A percentile compares a stretch with the other conserved stretches of the same genome.
Evolutionary conservation across 768 basidiomycete species (phyloP).

Genomic region (Hemileccinum rubropunctum): DNA sequence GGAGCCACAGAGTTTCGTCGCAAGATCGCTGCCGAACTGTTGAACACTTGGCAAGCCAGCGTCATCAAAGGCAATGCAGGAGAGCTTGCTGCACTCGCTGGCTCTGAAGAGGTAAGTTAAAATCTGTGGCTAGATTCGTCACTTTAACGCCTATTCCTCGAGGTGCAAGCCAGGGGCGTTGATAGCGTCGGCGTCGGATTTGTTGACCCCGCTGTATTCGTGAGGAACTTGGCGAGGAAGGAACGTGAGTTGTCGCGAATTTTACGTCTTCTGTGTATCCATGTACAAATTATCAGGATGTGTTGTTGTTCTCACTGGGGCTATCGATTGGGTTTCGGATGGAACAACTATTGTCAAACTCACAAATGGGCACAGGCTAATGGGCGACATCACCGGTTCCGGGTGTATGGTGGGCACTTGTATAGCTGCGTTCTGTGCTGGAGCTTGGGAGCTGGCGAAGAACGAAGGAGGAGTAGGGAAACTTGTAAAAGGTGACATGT

Average conservation of each 20-base stretch:
- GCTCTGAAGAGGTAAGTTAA: conserved; percentile 64
- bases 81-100: conserved; percentile 77
- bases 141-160: not conserved
- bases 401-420: conserved; percentile 82
- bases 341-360: conserved; percentile 66
- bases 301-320: conserved; percentile 78
- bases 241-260: conserved; percentile 54
- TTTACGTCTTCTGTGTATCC: not conserved
- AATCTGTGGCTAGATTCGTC: not conserved
- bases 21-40: conserved; percentile 52
- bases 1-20: conserved; percentile 78
- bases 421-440: conserved; percentile 80
- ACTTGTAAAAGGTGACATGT: conserved; percentile 74
- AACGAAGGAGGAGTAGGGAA: conserved; percentile 32
- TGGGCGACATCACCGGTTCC: conserved; percentile 84
- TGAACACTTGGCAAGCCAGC: conserved; percentile 78
- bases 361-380: conserved; percentile 68
- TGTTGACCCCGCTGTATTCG: conserved; percentile 67
- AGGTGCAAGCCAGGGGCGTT: conserved; percentile 80
- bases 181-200: conserved; percentile 82
- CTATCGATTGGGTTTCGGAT: conserved; percentile 81
- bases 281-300: conserved; percentile 49
- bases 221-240: conserved; percentile 63
- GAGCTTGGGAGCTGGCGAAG: conserved; percentile 43
- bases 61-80: conserved; percentile 95